Base-by-base conservation (phyloP, 192 early-diverging fungal species). In the Diversispora eburnea region DNA sequence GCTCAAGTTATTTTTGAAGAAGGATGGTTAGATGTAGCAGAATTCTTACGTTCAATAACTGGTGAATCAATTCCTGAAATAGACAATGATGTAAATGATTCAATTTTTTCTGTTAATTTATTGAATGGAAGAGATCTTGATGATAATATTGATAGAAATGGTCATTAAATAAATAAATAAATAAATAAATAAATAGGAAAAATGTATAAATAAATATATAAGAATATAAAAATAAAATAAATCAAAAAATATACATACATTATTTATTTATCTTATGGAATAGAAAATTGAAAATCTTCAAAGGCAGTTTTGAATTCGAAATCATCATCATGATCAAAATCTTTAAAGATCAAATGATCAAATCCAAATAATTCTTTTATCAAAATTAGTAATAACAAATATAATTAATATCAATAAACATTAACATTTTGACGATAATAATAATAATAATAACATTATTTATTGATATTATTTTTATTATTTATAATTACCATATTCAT, bases 1-100 rank as follows among this genome's bases (percentile, higher is more conserved):
- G 83, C 81, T n/a, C 73, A 75, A 17, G 87, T 84, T 19, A 87
- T 90, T 15, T 77, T 84, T 7, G 84, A 90, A 43, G 88, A 91
- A 77, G 91, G 85, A 55, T 88, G 83, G 67, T 75, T 71, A 3
- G 90, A 90, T 17, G 90, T 91, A 15, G 88, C 91, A n/a, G 73
- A 88, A 45, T 81, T 86, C 39, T 70, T 91, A 22, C 81, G 84
- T 60, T 77, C 81, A 8, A 67, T 77, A 20, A 87, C 90, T 8
- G 82, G 81, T 19, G 86, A 90, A 42, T 76, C 81, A 1, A 79
- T 86, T 56, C 81, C 85, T 0, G 79, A 81, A 15, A 68, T 79
- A 13, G 77, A 79, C 15, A 78, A 79, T 42, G 78, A 75, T 78
- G n/a, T 62, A 70, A 4, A 49, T 49, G 48, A 54, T 73, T 72